phyloP scores from a whole-genome alignment of 2,329 filamentous ascomycete genomes.

The Talaromyces piceae region DNA sequence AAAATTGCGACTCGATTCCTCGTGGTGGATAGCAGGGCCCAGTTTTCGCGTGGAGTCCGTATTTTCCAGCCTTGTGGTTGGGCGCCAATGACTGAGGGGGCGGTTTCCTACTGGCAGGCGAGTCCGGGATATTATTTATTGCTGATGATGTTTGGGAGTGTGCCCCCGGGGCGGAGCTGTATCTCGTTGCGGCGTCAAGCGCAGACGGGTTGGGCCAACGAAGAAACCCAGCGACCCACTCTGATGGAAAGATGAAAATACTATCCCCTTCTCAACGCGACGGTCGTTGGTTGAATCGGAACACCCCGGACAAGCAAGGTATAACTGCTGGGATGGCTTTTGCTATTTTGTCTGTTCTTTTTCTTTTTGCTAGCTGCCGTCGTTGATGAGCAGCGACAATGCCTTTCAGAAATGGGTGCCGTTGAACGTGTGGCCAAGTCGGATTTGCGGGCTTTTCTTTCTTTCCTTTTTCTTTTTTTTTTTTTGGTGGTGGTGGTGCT shows the following conservation, averaged over 20 bases:
- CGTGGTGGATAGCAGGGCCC: conserved; percentile 30
- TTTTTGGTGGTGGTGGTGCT: no score
- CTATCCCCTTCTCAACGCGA: neutral
- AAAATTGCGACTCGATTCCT: conserved; percentile 21
- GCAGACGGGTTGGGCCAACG: conserved; percentile 10
- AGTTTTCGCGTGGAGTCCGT: conserved; percentile 20
- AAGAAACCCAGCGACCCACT: conserved; percentile 9
- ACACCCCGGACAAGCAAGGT: neutral
- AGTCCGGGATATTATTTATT: conserved; percentile 11
- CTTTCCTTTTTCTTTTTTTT: neutral
- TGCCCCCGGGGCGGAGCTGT: conserved; percentile 11
- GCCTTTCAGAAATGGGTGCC: neutral
- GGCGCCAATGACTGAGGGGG: conserved; percentile 7
- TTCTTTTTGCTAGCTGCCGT: neutral
- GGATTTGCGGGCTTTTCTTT: neutral
- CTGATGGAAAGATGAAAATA: conserved; percentile 12
- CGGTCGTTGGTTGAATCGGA: neutral
- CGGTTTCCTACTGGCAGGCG: conserved; percentile 11
- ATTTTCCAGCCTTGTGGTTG: conserved; percentile 16
- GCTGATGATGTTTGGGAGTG: conserved; percentile 2
- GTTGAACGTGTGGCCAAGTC: neutral
- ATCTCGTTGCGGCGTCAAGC: conserved; percentile 12
- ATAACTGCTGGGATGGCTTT: neutral
- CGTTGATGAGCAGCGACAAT: neutral
- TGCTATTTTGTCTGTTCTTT: neutral